Evolutionary conservation across 768 basidiomycete species (phyloP).

Genomic region (Cyclocybe cylindracea): DNA sequence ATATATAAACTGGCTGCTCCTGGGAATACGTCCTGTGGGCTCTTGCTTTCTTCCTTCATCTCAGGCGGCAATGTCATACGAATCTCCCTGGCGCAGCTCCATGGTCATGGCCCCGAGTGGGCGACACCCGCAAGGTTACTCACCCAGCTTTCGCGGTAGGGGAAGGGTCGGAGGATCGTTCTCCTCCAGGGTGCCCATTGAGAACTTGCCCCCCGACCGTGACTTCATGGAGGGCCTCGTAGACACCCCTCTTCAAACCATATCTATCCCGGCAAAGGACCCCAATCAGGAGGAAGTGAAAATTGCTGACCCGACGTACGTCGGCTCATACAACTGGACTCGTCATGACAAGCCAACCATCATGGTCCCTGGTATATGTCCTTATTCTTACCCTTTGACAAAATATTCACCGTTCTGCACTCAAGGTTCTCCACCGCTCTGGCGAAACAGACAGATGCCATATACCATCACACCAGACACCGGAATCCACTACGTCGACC

Average conservation of each 20-base stretch:
- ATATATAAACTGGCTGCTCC: conserved; percentile 2
- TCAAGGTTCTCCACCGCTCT: conserved; percentile 57
- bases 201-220: conserved; percentile 30
- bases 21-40: neutral
- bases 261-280: conserved; percentile 20
- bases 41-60: neutral
- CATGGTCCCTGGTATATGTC: conserved; percentile 40
- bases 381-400: neutral
- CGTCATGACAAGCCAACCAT: conserved; percentile 41
- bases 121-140: conserved; percentile 9
- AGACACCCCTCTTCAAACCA: conserved; percentile 24
- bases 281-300: conserved; percentile 28
- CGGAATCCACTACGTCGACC: conserved; percentile 51
- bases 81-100: conserved; percentile 25
- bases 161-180: conserved; percentile 3
- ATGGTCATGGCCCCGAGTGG: conserved; percentile 24
- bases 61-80: conserved; percentile 10
- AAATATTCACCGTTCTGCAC: conserved; percentile 14
- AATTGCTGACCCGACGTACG: conserved; percentile 35
- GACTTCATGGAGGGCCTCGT: conserved; percentile 37
- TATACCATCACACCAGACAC: conserved; percentile 52
- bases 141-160: conserved; percentile 1
- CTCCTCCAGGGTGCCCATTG: conserved; percentile 6
- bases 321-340: conserved; percentile 60
- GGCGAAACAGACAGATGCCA: conserved; percentile 48